A percentile compares a stretch with the other conserved stretches of the same genome.
Conservation (phyloP, 139 green algal genomes). For the Tetradesmus obliquus region DNA sequence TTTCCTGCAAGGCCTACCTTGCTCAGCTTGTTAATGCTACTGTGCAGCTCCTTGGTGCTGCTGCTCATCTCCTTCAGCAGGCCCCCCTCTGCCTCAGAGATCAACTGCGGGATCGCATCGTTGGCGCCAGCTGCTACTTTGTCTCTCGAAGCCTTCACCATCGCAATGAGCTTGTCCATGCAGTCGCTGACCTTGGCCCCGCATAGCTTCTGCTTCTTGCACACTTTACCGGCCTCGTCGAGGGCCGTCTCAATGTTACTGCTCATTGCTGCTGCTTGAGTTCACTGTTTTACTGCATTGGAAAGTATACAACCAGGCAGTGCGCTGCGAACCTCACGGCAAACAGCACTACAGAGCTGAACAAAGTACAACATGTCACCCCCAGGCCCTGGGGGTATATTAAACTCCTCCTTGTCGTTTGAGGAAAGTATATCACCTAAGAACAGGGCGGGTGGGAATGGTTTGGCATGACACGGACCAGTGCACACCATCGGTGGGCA, state of each 20-base stretch:
- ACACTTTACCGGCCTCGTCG: slow-evolving; percentile 69
- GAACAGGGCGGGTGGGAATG: no score
- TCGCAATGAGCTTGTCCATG: slow-evolving; percentile 64
- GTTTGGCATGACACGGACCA: no score
- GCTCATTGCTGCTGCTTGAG: not conserved
- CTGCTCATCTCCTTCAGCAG: slow-evolving; percentile 57
- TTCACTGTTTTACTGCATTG: not conserved
- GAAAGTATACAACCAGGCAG: no score
- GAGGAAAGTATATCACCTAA: no score
- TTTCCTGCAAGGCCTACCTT: slow-evolving; percentile 68
- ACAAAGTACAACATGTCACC: no score
- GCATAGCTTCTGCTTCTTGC: slow-evolving; percentile 85
- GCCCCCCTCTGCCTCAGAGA: slow-evolving; percentile 39
- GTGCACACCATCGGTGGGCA: no score
- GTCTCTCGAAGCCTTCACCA: slow-evolving; percentile 21
- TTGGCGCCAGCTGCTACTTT: not conserved
- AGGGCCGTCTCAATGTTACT: slow-evolving; percentile 58
- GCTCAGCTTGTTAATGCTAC: slow-evolving; percentile 75
- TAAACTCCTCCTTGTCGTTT: no score
- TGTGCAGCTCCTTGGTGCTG: slow-evolving; percentile 86
- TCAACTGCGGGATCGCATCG: slow-evolving; percentile 44
- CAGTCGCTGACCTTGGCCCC: slow-evolving; percentile 40
- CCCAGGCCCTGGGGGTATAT: no score
- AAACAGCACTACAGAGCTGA: no score
- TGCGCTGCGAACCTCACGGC: no score